These are phyloP conservation scores for Trypanosoma congolense DNA, from an alignment of 208 protist species.

Conservation along the genomic window DNA sequence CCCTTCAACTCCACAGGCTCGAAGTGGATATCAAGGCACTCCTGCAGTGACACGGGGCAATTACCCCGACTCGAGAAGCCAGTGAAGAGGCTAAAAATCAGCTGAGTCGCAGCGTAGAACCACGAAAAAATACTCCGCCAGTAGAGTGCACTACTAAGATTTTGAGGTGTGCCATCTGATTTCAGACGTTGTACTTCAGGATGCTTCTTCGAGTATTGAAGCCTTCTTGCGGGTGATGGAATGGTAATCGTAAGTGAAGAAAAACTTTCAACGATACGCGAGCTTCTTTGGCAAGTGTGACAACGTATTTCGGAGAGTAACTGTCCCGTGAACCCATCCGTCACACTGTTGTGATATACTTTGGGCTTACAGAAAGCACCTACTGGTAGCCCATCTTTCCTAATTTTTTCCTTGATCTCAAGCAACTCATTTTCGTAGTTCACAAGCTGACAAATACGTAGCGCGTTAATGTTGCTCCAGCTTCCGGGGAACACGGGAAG, in stretches of 20 bases:
- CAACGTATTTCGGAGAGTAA: slow-evolving; percentile 65
- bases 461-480: slow-evolving; percentile 21
- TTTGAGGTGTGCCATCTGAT: slow-evolving; percentile 13
- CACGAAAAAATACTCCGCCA: slow-evolving; percentile 65
- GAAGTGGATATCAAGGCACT: slow-evolving; percentile 89
- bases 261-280: slow-evolving; percentile 65
- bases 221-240: slow-evolving; percentile 46
- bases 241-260: slow-evolving; percentile 74
- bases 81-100: slow-evolving; percentile 17
- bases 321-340: slow-evolving; percentile 80
- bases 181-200: slow-evolving; percentile 38
- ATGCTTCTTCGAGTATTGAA: slow-evolving; percentile 39
- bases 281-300: slow-evolving; percentile 51
- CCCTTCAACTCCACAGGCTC: slow-evolving; percentile 56
- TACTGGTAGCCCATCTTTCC: slow-evolving; percentile 20
- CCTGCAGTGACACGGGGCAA: slow-evolving; percentile 71
- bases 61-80: slow-evolving; percentile 25
- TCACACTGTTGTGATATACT: slow-evolving; percentile 58
- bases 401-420: slow-evolving; percentile 27
- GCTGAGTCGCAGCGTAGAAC: slow-evolving; percentile 14
- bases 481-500: slow-evolving; percentile 4
- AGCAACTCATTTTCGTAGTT: slow-evolving; percentile 66
- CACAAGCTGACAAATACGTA: slow-evolving; percentile 53
- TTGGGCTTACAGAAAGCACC: slow-evolving; percentile 41
- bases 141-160: slow-evolving; percentile 12